Evolutionary conservation across 2,329 filamentous ascomycete genomes (phyloP), one percentile per base, ranked within the genome.

Genomic region (Ascochyta fabae): DNA sequence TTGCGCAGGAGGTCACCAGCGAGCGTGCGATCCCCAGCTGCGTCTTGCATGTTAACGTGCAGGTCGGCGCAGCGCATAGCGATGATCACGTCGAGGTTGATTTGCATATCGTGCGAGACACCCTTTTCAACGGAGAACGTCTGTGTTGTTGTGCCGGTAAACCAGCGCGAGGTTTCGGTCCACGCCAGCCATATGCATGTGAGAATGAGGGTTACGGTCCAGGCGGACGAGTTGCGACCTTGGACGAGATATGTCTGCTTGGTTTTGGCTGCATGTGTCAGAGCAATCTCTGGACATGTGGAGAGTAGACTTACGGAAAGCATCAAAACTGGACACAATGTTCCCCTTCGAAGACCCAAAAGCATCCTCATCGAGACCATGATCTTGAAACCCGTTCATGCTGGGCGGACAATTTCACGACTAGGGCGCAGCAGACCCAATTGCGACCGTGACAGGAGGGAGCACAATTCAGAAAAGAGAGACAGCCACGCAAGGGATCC

Each of bases 11-110:
- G 81, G 34, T 88, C 82, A 4, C 85, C 90, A 3, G 95, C 95
- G 27, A 96, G 83, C 68, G 98, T 96, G 60, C 91, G 88, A 76
- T 99, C 95, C 48, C 95, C 93, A 0, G 92, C 87, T 2, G 94
- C 93, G 75, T 99, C 95, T 80, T 98, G 95, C 46, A 99, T 93
- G 78, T 99, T 98, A 77, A 99, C 82, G 78, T 96, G 91, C n/a
- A 99, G 79, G 72, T 96, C 89, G 53, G 83, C 79, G 81, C 95
- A 99, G 66, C 83, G 80, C 95, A 99, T 99, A 48, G 84, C 84
- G 44, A 99, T 83, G 5, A 98, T 91, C n/a, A 96, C 82, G 77
- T 99, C 95, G 54, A 99, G 81, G 79, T 99, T 99, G 78, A 99
- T 89, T 77, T 98, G 93, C 75, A 99, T 85, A 60, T 87, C 84